Evolutionary conservation across 1,284 basidiomycete genomes (phyloP).

Genomic region (Pisolithus thermaeus): DNA sequence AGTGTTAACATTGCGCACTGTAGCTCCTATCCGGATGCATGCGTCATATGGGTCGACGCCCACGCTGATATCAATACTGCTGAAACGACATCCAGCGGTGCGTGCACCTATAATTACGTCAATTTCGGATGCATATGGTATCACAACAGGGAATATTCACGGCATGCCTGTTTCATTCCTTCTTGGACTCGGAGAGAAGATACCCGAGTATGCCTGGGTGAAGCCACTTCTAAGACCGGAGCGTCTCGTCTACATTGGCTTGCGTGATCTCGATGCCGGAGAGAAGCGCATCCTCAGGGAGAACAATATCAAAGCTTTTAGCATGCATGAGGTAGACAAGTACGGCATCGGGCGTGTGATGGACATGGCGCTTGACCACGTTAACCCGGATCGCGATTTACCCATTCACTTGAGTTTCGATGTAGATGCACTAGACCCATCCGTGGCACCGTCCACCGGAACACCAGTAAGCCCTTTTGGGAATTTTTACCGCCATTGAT

Average conservation of each 20-base stretch:
- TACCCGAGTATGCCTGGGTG: constrained; percentile 76
- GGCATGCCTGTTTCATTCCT: constrained; percentile 98
- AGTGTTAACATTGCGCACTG: constrained; percentile 11
- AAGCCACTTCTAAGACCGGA: constrained; percentile 67
- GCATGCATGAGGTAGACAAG: constrained; percentile 98
- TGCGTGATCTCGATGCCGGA: constrained; percentile 88
- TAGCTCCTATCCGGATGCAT: constrained; percentile 68
- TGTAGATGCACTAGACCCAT: constrained; percentile 92
- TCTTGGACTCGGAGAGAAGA: constrained; percentile 57
- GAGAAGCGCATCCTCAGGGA: constrained; percentile 88
- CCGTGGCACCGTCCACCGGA: constrained; percentile 92
- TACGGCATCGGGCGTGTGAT: constrained; percentile 94
- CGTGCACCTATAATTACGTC: constrained; percentile 9
- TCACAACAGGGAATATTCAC: constrained; percentile 79
- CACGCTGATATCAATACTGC: constrained; percentile 95
- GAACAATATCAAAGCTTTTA: constrained; percentile 89
- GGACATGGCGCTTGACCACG: constrained; percentile 91
- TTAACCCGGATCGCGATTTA: constrained; percentile 77
- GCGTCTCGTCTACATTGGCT: constrained; percentile 88
- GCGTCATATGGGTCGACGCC: constrained; percentile 92
- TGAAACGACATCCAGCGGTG: constrained; percentile 77
- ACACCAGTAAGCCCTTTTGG: constrained; percentile 61
- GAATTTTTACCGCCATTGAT: neutral
- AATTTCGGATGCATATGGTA: constrained; percentile 4
- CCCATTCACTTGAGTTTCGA: constrained; percentile 98